Base-by-base conservation (phyloP, 1,284 basidiomycete genomes). In the Fomitiporia mediterranea region DNA sequence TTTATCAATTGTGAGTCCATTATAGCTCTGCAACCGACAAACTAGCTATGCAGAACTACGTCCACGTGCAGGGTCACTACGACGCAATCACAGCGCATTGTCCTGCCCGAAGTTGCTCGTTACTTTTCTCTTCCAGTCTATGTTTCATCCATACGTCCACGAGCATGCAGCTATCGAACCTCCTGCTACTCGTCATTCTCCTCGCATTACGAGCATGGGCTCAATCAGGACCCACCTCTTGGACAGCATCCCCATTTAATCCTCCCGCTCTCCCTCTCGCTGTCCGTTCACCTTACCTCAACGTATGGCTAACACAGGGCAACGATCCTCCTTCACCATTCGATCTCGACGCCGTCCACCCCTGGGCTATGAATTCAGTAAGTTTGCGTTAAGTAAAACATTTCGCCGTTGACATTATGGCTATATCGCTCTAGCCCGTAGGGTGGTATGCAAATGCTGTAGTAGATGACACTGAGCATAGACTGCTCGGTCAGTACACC, bases 221-320 rank as follows among this genome's bases (percentile, higher is more conserved):
- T n/a, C 56, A 58, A 34, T 47, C 37, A 32, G 55, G 55, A 8
- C 55, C 42, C 5, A 27, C 21, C 9, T 7, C 23, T 25, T 54
- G 51, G 51, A 49, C 42, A 1, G 32, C 44, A 8, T 21, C 48
- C 27, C 58, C 58, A 13, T 59, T 59, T 30, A 59, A 48, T 34
- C 48, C 58, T 15, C 54, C 48, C 4, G 30, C 58, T 3, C 30
- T 52, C 17, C 49, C 54, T 0, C 48, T 59, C 15, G 58, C 58
- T 35, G 49, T 59, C 0, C 28, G 38, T 4, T 52, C 53, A 11
- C 54, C 58, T 8, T 59, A 59, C 27, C 27, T 59, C 11, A 59
- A 59, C 23, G 34, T 42, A 17, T 59, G 58, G 58, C 7, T 37
- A 2, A 19, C 32, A 17, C 54, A 56, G 34, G 58, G 58, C 2